Percentiles rank a stretch among this genome's conserved stretches.
These are phyloP conservation scores for Lecanoromycetidae sp. DNA, from an alignment of 2,329 filamentous ascomycete genomes.

Conservation along the genomic window DNA sequence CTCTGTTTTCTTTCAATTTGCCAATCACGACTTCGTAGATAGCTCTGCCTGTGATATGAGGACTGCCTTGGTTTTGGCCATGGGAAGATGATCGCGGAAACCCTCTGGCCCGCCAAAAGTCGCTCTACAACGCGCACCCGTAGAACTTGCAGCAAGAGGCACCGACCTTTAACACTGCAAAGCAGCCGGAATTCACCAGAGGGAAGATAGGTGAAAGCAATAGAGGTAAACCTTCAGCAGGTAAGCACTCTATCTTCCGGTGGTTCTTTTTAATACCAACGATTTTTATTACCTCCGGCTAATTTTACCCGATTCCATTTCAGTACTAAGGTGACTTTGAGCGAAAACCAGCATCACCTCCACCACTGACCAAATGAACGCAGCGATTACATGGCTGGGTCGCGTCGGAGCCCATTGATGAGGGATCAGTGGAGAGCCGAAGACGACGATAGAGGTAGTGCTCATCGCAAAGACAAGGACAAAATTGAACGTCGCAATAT, in stretches of 20 bases:
- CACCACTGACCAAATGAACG: conserved; percentile 27
- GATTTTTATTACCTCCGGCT: conserved; percentile 8
- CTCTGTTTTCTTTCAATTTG: neutral
- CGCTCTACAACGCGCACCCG: too few relatives aligned
- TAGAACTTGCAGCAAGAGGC: neutral
- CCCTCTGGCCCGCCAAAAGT: neutral
- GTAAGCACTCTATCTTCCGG: conserved; percentile 6
- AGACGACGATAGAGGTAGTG: conserved; percentile 29
- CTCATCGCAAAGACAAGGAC: conserved; percentile 30
- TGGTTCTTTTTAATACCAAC: neutral
- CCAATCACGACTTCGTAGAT: conserved; percentile 8
- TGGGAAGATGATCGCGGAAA: conserved; percentile 2
- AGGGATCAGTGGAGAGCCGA: conserved; percentile 39
- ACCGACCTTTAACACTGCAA: too few relatives aligned
- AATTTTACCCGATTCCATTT: conserved; percentile 9
- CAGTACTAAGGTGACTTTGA: conserved; percentile 13
- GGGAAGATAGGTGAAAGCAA: neutral
- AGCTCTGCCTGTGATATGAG: conserved; percentile 9
- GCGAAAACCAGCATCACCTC: conserved; percentile 6
- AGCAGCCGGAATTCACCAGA: neutral
- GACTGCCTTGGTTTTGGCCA: conserved; percentile 4
- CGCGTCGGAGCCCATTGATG: conserved; percentile 37
- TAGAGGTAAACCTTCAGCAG: conserved; percentile 2
- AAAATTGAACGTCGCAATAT: conserved; percentile 24
- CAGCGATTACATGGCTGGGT: conserved; percentile 38